Base-by-base conservation (phyloP, 163 green algal genomes). In the Coccomyxa subellipsoidea region DNA sequence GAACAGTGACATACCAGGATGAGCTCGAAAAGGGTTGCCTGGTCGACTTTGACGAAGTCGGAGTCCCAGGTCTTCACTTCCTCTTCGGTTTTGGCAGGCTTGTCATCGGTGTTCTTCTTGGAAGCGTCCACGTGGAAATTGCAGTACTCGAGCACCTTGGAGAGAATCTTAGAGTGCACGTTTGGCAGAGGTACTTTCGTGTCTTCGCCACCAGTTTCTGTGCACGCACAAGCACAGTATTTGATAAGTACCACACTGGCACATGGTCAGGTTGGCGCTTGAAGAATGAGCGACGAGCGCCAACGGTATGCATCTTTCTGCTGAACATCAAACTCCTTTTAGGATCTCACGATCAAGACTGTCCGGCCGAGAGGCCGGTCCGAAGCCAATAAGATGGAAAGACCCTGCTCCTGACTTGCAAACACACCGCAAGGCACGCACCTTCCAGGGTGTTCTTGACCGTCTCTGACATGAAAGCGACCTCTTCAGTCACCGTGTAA, bases 31-130 rank as follows among this genome's bases (percentile, higher is more conserved):
- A 99, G 91, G 7, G 94, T 97, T 2, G 87, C 88, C 81, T 99
- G 96, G 84, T 99, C 97, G 31, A 99, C 95, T 82, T 98, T 98
- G 59, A 97, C 92, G 81, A 99, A 99, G 76, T 98, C 94, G 2
- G 87, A 86, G 85, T 99, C 96, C 92, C 94, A 99, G 29, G 86
- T 82, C 90, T 98, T 98, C 2, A 98, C 78, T 25, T 99, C 94
- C 2, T 96, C 95, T 27, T 99, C 96, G 2, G 37, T 90, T 85
- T 95, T 96, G 40, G 82, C 53, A 8, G 91, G 83, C 87, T 94
- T 94, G 75, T 86, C 84, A 12, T 92, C 87, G 69, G 93, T 87
- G 66, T 79, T 84, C 82, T 92, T 93, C 83, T 92, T 91, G 34
- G 92, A 90, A 4, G 90, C 92, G n/a, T 97, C 91, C 2, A 98